Percentiles rank a stretch among this genome's conserved stretches.
Conservation (phyloP, 2,329 filamentous ascomycete genomes). For the Talaromyces sp. region DNA sequence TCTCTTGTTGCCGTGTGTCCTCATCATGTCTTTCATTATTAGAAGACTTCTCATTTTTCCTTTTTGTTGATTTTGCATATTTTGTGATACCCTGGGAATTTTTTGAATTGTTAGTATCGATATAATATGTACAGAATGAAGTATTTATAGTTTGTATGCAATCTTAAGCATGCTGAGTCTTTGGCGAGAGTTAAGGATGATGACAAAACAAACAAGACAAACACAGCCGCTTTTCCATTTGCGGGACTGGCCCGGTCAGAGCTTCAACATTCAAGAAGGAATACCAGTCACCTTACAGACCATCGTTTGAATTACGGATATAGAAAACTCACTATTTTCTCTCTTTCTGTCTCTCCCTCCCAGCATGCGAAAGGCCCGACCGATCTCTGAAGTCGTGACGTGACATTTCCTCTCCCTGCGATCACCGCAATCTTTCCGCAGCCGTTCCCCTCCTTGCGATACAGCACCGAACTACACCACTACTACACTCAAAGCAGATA, state of each 20-base stretch:
- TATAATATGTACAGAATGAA: background rate
- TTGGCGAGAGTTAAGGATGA: background rate
- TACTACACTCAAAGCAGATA: background rate
- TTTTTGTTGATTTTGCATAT: background rate
- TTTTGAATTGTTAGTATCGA: background rate
- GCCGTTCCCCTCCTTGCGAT: background rate
- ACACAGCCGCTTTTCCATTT: conserved; percentile 12
- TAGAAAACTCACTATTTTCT: background rate
- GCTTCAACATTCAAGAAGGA: background rate
- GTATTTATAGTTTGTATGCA: background rate
- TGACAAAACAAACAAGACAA: conserved; percentile 24
- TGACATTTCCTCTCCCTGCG: conserved; percentile 3
- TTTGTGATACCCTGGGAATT: conserved; percentile 6
- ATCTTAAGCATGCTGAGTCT: background rate
- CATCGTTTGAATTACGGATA: background rate
- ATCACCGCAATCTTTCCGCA: background rate
- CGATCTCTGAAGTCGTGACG: conserved; percentile 13
- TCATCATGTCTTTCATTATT: background rate
- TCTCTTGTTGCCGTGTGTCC: background rate
- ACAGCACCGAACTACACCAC: background rate
- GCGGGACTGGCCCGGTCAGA: conserved; percentile 3
- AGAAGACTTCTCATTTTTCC: background rate
- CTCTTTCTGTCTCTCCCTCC: background rate
- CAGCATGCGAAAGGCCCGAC: conserved; percentile 21
- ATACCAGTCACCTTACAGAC: background rate